Evolutionary conservation across 2,329 filamentous ascomycete species (phyloP).

Genomic region (Trichoderma cornu-damae): DNA sequence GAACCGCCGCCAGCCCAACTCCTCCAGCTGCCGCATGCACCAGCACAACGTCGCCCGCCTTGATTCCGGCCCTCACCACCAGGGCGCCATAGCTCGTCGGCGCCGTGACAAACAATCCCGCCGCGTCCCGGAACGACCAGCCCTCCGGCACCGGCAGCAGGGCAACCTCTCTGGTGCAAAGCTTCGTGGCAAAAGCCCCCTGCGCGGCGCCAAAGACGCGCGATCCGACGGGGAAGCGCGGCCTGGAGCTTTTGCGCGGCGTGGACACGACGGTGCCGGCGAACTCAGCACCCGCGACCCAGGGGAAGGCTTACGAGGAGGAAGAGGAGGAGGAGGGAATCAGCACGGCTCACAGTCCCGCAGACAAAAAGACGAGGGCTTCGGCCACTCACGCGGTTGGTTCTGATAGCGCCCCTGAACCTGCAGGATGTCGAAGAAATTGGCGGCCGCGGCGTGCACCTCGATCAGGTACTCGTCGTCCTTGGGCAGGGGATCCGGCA

Average conservation of each 20-base stretch:
- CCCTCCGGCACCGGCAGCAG: conserved; percentile 71
- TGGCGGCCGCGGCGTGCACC: conserved; percentile 81
- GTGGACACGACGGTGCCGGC: conserved; percentile 68
- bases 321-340: not conserved
- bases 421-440: conserved; percentile 97
- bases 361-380: not conserved
- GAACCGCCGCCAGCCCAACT: conserved; percentile 85
- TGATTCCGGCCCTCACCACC: conserved; percentile 70
- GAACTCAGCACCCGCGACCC: conserved; percentile 84
- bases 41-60: conserved; percentile 77
- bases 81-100: conserved; percentile 84
- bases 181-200: conserved; percentile 77
- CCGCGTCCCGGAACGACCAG: conserved; percentile 80
- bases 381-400: conserved; percentile 57
- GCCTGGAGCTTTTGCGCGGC: conserved; percentile 46
- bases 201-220: conserved; percentile 82
- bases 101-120: conserved; percentile 85
- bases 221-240: conserved; percentile 68
- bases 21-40: conserved; percentile 91
- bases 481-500: conserved; percentile 69
- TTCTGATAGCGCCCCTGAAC: conserved; percentile 94
- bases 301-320: conserved; percentile 59
- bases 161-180: conserved; percentile 59
- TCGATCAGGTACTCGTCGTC: conserved; percentile 77
- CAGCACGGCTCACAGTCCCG: too few relatives aligned